These are phyloP conservation scores for Cryphonectria parasitica DNA, from an alignment of 2,329 filamentous ascomycete genomes.

Conservation along the genomic window DNA sequence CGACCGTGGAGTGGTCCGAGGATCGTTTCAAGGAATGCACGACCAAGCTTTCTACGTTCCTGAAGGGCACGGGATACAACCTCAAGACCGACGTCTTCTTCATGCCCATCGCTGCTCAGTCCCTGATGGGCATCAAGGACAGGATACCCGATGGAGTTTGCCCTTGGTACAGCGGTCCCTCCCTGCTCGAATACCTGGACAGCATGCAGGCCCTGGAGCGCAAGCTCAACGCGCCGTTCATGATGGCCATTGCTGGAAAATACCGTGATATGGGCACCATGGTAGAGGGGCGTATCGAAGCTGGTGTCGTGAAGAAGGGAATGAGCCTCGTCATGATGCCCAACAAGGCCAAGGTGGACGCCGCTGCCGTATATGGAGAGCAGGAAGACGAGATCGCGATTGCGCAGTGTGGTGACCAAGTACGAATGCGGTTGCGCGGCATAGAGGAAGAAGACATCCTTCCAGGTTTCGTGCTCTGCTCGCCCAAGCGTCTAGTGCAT, in stretches of 20 bases:
- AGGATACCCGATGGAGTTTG: constrained; percentile 76
- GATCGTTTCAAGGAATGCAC: constrained; percentile 92
- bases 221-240: constrained; percentile 85
- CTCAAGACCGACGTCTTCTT: constrained; percentile 90
- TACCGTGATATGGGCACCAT: constrained; percentile 98
- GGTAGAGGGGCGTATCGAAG: constrained; percentile 96
- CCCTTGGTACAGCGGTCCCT: constrained; percentile 87
- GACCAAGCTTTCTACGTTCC: constrained; percentile 81
- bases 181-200: constrained; percentile 94
- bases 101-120: constrained; percentile 95
- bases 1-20: constrained; percentile 94
- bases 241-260: constrained; percentile 97
- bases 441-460: constrained; percentile 97
- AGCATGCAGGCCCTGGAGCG: constrained; percentile 90
- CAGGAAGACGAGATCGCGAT: constrained; percentile 87
- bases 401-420: constrained; percentile 91
- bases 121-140: constrained; percentile 83
- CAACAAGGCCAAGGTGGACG: constrained; percentile 79
- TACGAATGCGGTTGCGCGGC: constrained; percentile 87
- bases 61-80: constrained; percentile 94
- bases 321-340: constrained; percentile 92
- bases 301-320: constrained; percentile 90
- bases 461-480: constrained; percentile 95
- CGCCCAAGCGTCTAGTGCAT: constrained; percentile 90
- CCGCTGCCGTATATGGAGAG: constrained; percentile 89